Base-by-base conservation (phyloP, 768 basidiomycete species). In the Sarcodon aspratus region DNA sequence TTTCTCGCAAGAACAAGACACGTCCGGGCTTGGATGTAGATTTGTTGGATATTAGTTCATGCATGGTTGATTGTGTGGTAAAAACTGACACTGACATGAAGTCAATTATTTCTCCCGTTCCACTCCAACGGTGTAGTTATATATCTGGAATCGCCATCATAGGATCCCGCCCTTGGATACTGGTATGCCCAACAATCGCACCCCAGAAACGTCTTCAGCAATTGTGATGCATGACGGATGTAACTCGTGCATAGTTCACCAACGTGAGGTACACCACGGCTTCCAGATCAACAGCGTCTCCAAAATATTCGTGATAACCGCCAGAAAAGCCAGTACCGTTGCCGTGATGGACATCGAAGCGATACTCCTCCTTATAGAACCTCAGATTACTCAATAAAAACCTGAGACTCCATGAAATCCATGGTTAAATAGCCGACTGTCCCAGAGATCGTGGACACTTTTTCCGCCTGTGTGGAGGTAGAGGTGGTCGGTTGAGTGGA, bases 301-400 rank as follows among this genome's bases (percentile, higher is more conserved):
- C 95, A 64, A 97, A 99, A 67, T 99, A 99, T 65, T 99, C 96
- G 60, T 96, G 89, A 66, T 99, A 99, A 10, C 90, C 94, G 27
- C 95, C 94, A 37, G 92, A 95, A 69, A 99, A 99, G 13, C 95
- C 95, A 7, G 93, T 79, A 13, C 95, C 95, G 57, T 98, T 98
- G 9, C 96, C 96, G 64, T 98, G 96, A 61, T 99, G 96, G 46
- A 79, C 69, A 58, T 98, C 96, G 63, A 99, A 97, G 56, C 77
- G 78, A 66, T 87, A 99, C 61, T 90, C 87, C 51, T 99, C 95
- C 66, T 97, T 79, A 72, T 83, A 99, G 73, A 83, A 99, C 17
- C 95, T 79, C 43, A 98, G 68, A 64, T 99, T 99, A 62, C 92
- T 94, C 55, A 98, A 69, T 49, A 99, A 70, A 75, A 99, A 99